phyloP scores from a whole-genome alignment of 2,329 filamentous ascomycete genomes.

The Hypomyces perniciosus region DNA sequence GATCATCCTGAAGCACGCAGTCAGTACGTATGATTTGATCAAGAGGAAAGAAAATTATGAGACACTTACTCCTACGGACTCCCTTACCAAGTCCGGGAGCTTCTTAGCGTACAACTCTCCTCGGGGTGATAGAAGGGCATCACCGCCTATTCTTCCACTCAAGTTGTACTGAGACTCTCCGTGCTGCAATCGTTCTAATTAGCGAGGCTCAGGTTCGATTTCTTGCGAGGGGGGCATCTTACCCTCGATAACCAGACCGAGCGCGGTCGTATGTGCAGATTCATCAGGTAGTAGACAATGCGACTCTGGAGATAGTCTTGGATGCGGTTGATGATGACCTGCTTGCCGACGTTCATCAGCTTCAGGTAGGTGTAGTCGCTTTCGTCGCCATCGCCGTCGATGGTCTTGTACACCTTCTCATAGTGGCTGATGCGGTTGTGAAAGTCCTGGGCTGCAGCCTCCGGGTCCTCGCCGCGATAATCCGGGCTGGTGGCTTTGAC shows the following conservation, averaged over 20 bases:
- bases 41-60: background rate
- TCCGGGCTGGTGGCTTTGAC: slow-evolving; percentile 97
- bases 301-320: slow-evolving; percentile 94
- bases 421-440: slow-evolving; percentile 93
- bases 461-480: slow-evolving; percentile 89
- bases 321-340: slow-evolving; percentile 97
- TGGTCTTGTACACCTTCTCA: slow-evolving; percentile 92
- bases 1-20: slow-evolving; percentile 42
- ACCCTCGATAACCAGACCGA: slow-evolving; percentile 95
- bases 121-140: slow-evolving; percentile 77
- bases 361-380: slow-evolving; percentile 89
- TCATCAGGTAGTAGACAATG: slow-evolving; percentile 97
- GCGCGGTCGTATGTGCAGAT: slow-evolving; percentile 91
- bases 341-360: slow-evolving; percentile 90
- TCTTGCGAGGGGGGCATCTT: slow-evolving; percentile 30
- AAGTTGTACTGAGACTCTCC: slow-evolving; percentile 93
- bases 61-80: slow-evolving; percentile 73
- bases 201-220: background rate
- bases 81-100: slow-evolving; percentile 74
- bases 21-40: background rate
- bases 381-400: slow-evolving; percentile 76
- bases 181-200: slow-evolving; percentile 51
- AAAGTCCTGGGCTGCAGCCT: slow-evolving; percentile 85
- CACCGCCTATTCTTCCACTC: slow-evolving; percentile 84
- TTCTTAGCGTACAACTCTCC: slow-evolving; percentile 83